Conservation (phyloP, 208 protist genomes). For the Trypanosoma congolense region DNA sequence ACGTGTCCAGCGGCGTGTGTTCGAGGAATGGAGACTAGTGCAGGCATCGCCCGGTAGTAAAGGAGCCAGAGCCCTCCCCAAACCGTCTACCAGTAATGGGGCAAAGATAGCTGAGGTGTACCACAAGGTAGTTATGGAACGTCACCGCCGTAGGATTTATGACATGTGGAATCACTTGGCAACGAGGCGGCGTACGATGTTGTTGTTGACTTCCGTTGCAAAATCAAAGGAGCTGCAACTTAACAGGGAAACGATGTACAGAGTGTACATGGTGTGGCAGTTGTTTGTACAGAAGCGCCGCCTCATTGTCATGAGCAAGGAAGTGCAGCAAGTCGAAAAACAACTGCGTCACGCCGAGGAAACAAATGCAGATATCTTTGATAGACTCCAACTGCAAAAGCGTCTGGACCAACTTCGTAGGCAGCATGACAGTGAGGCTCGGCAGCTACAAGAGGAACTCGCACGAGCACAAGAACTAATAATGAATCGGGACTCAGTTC, state of each 20-base stretch:
- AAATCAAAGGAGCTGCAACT: conserved; percentile 34
- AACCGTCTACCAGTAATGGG: background rate
- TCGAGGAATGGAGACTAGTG: conserved; percentile 10
- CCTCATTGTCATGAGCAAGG: conserved; percentile 18
- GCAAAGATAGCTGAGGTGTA: conserved; percentile 16
- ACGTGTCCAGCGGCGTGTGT: conserved; percentile 10
- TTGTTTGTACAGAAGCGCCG: conserved; percentile 31
- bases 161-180: conserved; percentile 48
- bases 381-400: conserved; percentile 79
- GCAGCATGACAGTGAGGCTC: conserved; percentile 41
- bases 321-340: conserved; percentile 35
- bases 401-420: conserved; percentile 52
- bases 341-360: conserved; percentile 47
- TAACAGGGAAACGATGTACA: conserved; percentile 26
- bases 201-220: conserved; percentile 36
- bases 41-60: background rate
- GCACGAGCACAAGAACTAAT: conserved; percentile 11
- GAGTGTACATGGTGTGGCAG: conserved; percentile 44
- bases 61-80: background rate
- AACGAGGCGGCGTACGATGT: conserved; percentile 16
- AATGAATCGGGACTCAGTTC: conserved; percentile 7
- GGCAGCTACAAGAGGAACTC: conserved; percentile 25
- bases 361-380: conserved; percentile 69
- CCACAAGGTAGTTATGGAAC: conserved; percentile 15
- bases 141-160: conserved; percentile 23